These are phyloP conservation scores for Grifola frondosa DNA, from an alignment of 1,284 basidiomycete genomes.

Conservation along the genomic window DNA sequence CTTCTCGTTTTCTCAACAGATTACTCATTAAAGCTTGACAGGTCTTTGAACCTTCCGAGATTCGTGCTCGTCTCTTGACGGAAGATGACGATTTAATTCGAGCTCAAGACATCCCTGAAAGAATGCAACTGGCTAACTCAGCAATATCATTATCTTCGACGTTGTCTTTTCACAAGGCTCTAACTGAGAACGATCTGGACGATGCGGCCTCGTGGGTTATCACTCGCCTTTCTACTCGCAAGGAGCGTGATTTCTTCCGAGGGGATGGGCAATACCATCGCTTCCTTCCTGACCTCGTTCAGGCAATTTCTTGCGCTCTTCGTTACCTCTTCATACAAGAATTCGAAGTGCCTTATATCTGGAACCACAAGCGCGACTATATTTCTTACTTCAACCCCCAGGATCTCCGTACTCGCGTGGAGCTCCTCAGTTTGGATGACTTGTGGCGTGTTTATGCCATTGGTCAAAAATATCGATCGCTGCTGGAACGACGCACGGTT, in stretches of 20 bases:
- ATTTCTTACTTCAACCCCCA: conserved; percentile 75
- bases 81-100: conserved; percentile 95
- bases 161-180: conserved; percentile 64
- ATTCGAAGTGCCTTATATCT: conserved; percentile 94
- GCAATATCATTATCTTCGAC: conserved; percentile 72
- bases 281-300: conserved; percentile 70
- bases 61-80: conserved; percentile 87
- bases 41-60: conserved; percentile 99
- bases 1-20: conserved; percentile 2
- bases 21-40: conserved; percentile 33
- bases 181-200: conserved; percentile 71
- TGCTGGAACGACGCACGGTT: conserved; percentile 71
- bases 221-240: conserved; percentile 77
- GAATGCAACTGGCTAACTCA: conserved; percentile 93
- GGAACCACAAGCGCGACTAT: conserved; percentile 91
- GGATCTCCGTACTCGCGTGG: conserved; percentile 52
- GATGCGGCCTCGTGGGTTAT: conserved; percentile 91
- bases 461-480: conserved; percentile 84
- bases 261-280: conserved; percentile 56
- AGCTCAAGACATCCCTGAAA: conserved; percentile 89
- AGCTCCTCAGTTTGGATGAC: conserved; percentile 77
- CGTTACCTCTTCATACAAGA: conserved; percentile 86
- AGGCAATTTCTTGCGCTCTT: conserved; percentile 80
- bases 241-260: conserved; percentile 75
- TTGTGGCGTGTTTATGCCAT: conserved; percentile 87